A percentile compares a stretch with the other conserved stretches of the same genome.
phyloP scores from a whole-genome alignment of 345 rosid species.

The Firmiana major region DNA sequence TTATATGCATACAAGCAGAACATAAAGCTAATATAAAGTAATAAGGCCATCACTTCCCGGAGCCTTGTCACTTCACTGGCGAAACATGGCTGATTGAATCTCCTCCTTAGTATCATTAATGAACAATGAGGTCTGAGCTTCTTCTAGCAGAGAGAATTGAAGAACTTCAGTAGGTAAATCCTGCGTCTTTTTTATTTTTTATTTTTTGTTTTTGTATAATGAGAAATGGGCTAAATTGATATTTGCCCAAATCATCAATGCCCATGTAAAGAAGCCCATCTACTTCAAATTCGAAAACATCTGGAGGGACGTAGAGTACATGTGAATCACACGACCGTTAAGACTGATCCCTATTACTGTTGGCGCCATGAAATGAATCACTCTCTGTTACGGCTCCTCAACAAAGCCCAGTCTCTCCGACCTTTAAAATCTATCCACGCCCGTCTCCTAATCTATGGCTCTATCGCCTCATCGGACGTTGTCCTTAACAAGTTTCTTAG shows the following conservation, averaged over 20 bases:
- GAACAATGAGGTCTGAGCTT: too few species aligned
- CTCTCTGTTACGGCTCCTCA: constrained; percentile 7
- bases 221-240: background rate
- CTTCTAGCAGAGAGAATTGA: too few species aligned
- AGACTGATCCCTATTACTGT: background rate
- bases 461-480: constrained; percentile 11
- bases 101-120: too few species aligned
- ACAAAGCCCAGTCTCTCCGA: constrained; percentile 15
- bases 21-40: too few species aligned
- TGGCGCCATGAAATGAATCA: constrained; percentile 21
- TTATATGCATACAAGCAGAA: too few species aligned
- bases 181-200: too few species aligned
- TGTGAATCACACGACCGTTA: background rate
- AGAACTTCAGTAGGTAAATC: too few species aligned
- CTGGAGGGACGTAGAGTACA: background rate
- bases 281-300: background rate
- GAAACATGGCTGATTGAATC: too few species aligned
- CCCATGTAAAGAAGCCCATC: background rate
- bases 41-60: too few species aligned
- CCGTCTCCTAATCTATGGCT: constrained; percentile 8
- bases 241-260: background rate
- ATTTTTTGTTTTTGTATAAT: too few species aligned
- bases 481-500: too few species aligned
- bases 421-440: constrained; percentile 16
- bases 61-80: too few species aligned